Percentiles rank a stretch among this genome's conserved stretches.
Conservation (phyloP, 2,329 filamentous ascomycete species). For the Trichoderma sp. region DNA sequence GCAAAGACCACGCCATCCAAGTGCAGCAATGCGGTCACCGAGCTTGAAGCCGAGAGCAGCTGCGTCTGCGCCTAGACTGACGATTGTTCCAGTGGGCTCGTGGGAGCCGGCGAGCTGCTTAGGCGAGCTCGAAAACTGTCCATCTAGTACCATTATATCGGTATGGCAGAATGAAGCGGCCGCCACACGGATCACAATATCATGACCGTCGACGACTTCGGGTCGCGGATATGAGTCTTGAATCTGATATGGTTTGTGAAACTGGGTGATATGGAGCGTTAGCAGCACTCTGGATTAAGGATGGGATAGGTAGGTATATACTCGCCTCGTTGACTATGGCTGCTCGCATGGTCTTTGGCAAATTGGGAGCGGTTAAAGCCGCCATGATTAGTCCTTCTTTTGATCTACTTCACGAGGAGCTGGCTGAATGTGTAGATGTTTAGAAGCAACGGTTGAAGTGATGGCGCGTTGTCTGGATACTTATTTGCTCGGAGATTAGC, state of each 20-base stretch:
- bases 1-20: background rate
- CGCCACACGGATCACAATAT: background rate
- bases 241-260: conserved; percentile 2
- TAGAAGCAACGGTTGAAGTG: background rate
- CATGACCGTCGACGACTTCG: background rate
- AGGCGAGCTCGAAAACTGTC: background rate
- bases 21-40: background rate
- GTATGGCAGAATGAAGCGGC: background rate
- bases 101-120: background rate
- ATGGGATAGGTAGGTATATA: background rate
- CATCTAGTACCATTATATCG: background rate
- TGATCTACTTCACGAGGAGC: background rate
- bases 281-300: background rate
- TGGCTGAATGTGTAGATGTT: background rate
- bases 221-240: background rate
- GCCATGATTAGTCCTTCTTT: background rate
- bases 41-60: background rate
- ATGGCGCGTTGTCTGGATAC: background rate
- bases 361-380: background rate
- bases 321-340: background rate
- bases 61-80: background rate
- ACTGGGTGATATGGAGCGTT: background rate
- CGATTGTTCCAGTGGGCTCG: background rate
- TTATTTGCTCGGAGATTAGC: background rate
- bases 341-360: background rate